These are phyloP conservation scores for Ophiocordyceps robertsii DNA, from an alignment of 2,329 filamentous ascomycete genomes.

Conservation along the genomic window DNA sequence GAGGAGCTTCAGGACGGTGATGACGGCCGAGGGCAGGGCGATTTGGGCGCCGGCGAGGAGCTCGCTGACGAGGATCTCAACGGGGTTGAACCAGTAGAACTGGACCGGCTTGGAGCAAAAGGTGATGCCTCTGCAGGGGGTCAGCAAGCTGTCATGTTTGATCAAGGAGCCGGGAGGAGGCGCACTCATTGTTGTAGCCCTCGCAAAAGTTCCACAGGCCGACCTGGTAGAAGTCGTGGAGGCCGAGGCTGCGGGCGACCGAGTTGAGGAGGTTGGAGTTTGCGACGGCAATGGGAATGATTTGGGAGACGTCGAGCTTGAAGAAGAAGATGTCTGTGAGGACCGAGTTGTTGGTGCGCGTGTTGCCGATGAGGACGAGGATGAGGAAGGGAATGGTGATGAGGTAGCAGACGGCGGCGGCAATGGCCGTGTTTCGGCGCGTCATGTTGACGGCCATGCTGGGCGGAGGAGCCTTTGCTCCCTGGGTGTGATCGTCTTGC, in stretches of 20 bases:
- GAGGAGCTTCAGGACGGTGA: slow-evolving; percentile 61
- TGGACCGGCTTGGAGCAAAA: slow-evolving; percentile 55
- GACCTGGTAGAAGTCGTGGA: slow-evolving; percentile 91
- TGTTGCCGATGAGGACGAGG: slow-evolving; percentile 67
- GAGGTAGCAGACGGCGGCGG: slow-evolving; percentile 58
- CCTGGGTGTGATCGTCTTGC: too few relatives aligned
- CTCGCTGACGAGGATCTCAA: slow-evolving; percentile 66
- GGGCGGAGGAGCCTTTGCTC: not conserved
- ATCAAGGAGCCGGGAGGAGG: not conserved
- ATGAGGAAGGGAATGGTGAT: slow-evolving; percentile 67
- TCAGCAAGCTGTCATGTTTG: not conserved
- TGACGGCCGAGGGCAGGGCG: slow-evolving; percentile 61
- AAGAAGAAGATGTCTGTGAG: slow-evolving; percentile 70
- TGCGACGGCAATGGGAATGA: slow-evolving; percentile 61
- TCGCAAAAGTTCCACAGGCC: slow-evolving; percentile 90
- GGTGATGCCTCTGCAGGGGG: slow-evolving; percentile 48
- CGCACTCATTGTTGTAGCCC: slow-evolving; percentile 56
- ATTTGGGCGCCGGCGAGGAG: slow-evolving; percentile 73
- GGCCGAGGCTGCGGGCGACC: slow-evolving; percentile 70
- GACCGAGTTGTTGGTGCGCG: slow-evolving; percentile 42
- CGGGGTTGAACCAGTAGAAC: slow-evolving; percentile 86
- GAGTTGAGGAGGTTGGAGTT: slow-evolving; percentile 70
- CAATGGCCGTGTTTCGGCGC: slow-evolving; percentile 45
- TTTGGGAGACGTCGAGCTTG: slow-evolving; percentile 67
- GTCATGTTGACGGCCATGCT: slow-evolving; percentile 13